phyloP scores from a whole-genome alignment of 768 basidiomycete genomes.

The Psilocybe cyanescens region DNA sequence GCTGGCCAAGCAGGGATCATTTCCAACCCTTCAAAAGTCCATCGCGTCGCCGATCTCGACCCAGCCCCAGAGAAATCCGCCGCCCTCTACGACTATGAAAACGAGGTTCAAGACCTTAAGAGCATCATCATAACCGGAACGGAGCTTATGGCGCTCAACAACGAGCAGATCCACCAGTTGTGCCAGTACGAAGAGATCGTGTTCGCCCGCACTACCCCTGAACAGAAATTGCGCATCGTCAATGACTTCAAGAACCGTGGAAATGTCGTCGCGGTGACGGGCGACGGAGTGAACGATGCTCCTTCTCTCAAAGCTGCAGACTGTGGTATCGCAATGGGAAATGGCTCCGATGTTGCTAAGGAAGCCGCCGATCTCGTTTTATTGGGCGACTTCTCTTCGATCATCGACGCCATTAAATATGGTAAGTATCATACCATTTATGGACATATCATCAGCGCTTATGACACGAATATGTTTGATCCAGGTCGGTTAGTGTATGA shows the following conservation, averaged over 20 bases:
- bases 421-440: conserved; percentile 26
- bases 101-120: conserved; percentile 26
- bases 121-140: conserved; percentile 47
- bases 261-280: conserved; percentile 64
- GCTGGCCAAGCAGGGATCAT: conserved; percentile 66
- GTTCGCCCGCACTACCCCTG: conserved; percentile 65
- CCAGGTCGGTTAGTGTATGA: conserved; percentile 61
- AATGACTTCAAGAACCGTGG: conserved; percentile 55
- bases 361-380: conserved; percentile 69
- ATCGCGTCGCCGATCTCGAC: conserved; percentile 41
- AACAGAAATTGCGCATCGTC: conserved; percentile 70
- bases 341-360: conserved; percentile 53
- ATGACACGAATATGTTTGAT: background rate
- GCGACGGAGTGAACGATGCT: conserved; percentile 68
- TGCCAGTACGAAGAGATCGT: conserved; percentile 53
- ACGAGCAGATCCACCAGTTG: conserved; percentile 34
- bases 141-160: conserved; percentile 38
- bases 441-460: background rate
- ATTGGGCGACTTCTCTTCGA: conserved; percentile 67
- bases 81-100: conserved; percentile 32
- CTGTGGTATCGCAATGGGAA: conserved; percentile 64
- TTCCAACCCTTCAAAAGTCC: conserved; percentile 37
- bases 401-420: conserved; percentile 65
- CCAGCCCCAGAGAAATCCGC: conserved; percentile 24
- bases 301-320: conserved; percentile 63